Evolutionary conservation across 305 asterid genomes (phyloP), one percentile per base, ranked within the genome.

Genomic region (Andrographis paniculata): DNA sequence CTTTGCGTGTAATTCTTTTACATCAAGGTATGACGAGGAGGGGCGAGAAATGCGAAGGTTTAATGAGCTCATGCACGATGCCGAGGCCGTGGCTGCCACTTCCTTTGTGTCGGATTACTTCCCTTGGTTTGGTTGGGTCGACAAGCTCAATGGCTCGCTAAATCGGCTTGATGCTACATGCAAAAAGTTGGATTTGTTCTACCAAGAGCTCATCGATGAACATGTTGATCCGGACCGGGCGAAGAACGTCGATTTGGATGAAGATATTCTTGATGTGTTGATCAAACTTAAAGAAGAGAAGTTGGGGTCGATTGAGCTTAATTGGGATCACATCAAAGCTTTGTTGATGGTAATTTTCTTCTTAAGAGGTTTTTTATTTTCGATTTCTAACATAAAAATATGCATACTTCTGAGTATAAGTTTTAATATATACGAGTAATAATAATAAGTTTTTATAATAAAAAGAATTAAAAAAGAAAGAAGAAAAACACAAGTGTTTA

Each of bases 241-340:
- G 2, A 17, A 52, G 5, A 38, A 64, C 0, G 46, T 41, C 13
- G 38, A 33, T 8, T 3, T 3, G 58, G 16, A 50, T 3, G 50
- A 55, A 0, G 60, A 61, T 15, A 41, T 67, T 42, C 55, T 67
- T 1, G 68, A 61, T 52, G 11, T 67, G n/a, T n/a, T 67, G 48
- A 16, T 64, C 8, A 9, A 23, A 10, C 22, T 59, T 18, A 58
- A 24, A 30, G 11, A 42, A 9, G 31, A 64, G 0, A 18, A 37
- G 7, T 14, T 42, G 0, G 14, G 53, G 17, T 7, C 44, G 0
- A 17, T 35, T 13, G 14, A 43, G 9, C 5, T 64, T 1, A 40
- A 21, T 8, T 14, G 35, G 56, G 41, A 64, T n/a, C 45, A 47
- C n/a, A 52, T 64, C 48, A 64, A 57, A 38, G 70, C 56, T 1